These are phyloP conservation scores for Paracoccidioides lutzii DNA, from an alignment of 2,329 filamentous ascomycete species.

Conservation along the genomic window DNA sequence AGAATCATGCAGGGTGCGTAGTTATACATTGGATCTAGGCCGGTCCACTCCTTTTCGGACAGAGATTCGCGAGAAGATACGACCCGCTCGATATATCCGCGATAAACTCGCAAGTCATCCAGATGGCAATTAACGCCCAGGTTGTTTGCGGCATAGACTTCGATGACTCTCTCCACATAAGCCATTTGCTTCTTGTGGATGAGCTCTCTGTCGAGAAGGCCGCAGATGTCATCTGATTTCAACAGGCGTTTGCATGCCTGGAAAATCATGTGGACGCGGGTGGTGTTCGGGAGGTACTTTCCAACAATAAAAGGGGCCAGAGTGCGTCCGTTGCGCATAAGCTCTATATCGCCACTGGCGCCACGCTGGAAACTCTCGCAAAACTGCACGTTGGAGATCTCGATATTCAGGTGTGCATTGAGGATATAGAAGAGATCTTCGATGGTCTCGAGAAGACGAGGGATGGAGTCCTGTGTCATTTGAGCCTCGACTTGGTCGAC, in stretches of 20 bases:
- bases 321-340: neutral
- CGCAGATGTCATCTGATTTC: slow-evolving; percentile 18
- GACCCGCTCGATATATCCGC: slow-evolving; percentile 16
- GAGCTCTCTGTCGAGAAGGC: slow-evolving; percentile 15
- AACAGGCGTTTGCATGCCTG: slow-evolving; percentile 22
- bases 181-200: slow-evolving; percentile 19
- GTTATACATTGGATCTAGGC: slow-evolving; percentile 19
- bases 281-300: slow-evolving; percentile 20
- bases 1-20: slow-evolving; percentile 20
- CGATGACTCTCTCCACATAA: slow-evolving; percentile 17
- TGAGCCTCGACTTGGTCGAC: slow-evolving; percentile 20
- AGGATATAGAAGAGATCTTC: slow-evolving; percentile 27
- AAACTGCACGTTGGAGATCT: slow-evolving; percentile 25
- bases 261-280: slow-evolving; percentile 24
- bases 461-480: slow-evolving; percentile 17
- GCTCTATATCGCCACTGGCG: slow-evolving; percentile 9
- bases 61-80: slow-evolving; percentile 13
- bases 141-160: slow-evolving; percentile 9
- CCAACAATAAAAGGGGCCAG: neutral
- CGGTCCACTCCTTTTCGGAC: slow-evolving; percentile 21
- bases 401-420: slow-evolving; percentile 25
- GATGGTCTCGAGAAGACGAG: slow-evolving; percentile 20
- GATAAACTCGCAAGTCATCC: slow-evolving; percentile 21
- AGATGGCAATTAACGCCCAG: slow-evolving; percentile 4
- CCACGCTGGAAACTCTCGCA: slow-evolving; percentile 20